phyloP scores from a whole-genome alignment of 2,329 filamentous ascomycete species.

The Aspergillus chevalieri region DNA sequence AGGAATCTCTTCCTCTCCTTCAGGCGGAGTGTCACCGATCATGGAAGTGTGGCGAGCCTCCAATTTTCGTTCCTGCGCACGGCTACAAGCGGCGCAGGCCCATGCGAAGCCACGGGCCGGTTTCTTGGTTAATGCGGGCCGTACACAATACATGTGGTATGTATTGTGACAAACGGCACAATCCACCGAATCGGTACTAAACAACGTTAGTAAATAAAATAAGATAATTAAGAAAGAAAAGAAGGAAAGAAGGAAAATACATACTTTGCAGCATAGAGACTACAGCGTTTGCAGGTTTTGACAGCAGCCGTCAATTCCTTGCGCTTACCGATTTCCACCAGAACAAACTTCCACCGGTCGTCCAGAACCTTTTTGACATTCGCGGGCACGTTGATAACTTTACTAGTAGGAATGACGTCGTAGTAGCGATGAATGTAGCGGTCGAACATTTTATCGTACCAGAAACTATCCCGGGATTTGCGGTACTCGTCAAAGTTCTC shows the following conservation, averaged over 20 bases:
- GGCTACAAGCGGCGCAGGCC: conserved; percentile 93
- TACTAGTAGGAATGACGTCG: conserved; percentile 85
- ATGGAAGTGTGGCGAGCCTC: conserved; percentile 84
- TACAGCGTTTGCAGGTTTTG: conserved; percentile 92
- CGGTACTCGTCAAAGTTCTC: conserved; percentile 75
- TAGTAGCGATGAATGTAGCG: conserved; percentile 97
- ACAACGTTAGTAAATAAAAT: neutral
- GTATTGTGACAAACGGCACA: conserved; percentile 92
- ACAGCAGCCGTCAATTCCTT: conserved; percentile 95
- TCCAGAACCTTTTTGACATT: conserved; percentile 94
- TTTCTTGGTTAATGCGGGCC: conserved; percentile 86
- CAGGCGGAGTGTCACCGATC: conserved; percentile 49
- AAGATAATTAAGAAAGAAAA: neutral
- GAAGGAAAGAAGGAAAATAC: conserved; percentile 25
- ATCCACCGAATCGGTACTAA: conserved; percentile 86
- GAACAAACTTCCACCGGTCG: conserved; percentile 92
- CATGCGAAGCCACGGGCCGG: conserved; percentile 95
- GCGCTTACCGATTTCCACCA: conserved; percentile 86
- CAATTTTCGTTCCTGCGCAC: conserved; percentile 87
- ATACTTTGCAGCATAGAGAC: conserved; percentile 83
- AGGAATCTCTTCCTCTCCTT: conserved; percentile 59
- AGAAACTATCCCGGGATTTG: conserved; percentile 80
- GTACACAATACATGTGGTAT: conserved; percentile 98
- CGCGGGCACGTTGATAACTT: conserved; percentile 92
- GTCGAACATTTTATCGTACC: conserved; percentile 96